Conservation (phyloP, 1,139 yeast species). For the Pichia sp. region DNA sequence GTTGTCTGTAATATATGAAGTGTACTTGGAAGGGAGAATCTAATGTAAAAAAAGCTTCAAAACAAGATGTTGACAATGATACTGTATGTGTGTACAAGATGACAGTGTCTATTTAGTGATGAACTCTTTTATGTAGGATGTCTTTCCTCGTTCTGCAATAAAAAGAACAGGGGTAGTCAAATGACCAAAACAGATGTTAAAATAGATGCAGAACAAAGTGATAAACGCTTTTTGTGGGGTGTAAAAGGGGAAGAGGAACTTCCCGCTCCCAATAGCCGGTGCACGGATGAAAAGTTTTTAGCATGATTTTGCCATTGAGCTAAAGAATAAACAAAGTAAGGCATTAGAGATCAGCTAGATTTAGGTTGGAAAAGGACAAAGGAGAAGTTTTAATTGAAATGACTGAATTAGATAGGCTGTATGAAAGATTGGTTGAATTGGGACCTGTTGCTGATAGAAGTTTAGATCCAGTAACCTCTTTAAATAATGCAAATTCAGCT, state of each 20-base stretch:
- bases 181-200: neutral
- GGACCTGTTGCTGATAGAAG: neutral
- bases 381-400: neutral
- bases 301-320: neutral
- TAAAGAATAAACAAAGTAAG: neutral
- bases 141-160: neutral
- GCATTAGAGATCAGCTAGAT: neutral
- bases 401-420: neutral
- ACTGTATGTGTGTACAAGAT: neutral
- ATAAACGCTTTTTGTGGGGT: neutral
- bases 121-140: neutral
- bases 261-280: neutral
- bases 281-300: neutral
- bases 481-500: neutral
- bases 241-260: neutral
- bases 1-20: neutral
- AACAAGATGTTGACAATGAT: neutral
- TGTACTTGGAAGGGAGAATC: neutral
- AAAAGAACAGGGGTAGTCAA: neutral
- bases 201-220: neutral
- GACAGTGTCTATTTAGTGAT: neutral
- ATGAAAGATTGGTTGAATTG: neutral
- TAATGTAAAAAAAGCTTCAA: neutral
- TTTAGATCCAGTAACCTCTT: slow-evolving; percentile 17
- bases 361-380: neutral